A percentile compares a stretch with the other conserved stretches of the same genome.
Conservation (phyloP, 352 stramenopile species). For the Aphanomyces stellatus region DNA sequence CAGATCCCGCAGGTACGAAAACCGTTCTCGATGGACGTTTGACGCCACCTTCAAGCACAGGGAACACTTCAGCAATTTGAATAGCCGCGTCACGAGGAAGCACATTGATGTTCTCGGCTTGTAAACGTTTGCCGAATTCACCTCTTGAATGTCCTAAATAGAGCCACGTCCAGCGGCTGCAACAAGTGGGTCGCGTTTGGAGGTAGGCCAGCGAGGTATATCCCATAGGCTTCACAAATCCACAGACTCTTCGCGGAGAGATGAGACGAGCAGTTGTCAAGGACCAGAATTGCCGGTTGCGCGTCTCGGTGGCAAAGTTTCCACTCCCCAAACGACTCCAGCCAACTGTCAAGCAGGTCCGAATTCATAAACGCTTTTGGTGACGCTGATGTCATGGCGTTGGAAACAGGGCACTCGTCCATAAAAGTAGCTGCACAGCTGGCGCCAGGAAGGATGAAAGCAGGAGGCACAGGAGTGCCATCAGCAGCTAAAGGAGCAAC, state of each 20-base stretch:
- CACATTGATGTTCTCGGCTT: neutral
- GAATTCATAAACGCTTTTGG: slow-evolving; percentile 6
- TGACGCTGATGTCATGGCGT: neutral
- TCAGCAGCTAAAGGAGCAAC: neutral
- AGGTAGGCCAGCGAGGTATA: neutral
- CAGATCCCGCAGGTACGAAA: neutral
- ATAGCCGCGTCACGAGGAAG: neutral
- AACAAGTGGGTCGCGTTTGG: neutral
- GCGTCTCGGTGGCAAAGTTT: neutral
- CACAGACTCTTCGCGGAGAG: neutral
- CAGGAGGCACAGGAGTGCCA: neutral
- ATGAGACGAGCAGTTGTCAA: neutral
- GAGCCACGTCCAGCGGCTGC: neutral
- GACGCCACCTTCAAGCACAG: neutral
- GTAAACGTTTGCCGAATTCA: neutral
- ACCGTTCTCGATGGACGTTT: neutral
- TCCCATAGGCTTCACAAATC: neutral
- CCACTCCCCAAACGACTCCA: neutral
- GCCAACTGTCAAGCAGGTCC: neutral
- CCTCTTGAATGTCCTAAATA: neutral
- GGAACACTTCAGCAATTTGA: neutral
- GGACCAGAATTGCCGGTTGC: neutral
- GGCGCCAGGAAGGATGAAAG: neutral
- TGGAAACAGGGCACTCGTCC: neutral
- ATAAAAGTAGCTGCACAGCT: neutral